Evolutionary conservation across 2,329 filamentous ascomycete species (phyloP), one percentile per base, ranked within the genome.

Genomic region (Fusarium globosum): DNA sequence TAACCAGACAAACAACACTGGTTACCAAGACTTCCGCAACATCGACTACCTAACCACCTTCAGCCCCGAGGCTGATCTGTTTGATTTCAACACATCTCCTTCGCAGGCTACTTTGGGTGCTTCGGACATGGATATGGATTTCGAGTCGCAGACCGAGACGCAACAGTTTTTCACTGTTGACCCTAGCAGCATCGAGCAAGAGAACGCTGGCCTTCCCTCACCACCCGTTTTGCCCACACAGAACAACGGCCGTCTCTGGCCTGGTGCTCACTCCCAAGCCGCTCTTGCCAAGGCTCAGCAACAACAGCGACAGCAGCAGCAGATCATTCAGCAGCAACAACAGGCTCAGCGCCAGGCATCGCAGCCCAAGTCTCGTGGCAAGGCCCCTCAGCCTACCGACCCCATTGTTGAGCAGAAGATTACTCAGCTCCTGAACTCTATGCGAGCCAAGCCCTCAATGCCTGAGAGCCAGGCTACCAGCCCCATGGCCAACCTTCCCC

Each of bases 211-310:
- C 58, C 80, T 84, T 9, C 77, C 77, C 11, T 79, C 77, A 42
- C 82, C 84, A 4, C 88, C 83, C 10, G 83, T 85, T 68, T 86
- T 83, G n/a, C 84, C 85, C 66, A 83, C 85, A 2, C 85, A 89
- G 69, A 85, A 88, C 41, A 85, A 84, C 80, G 92, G 94, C 73
- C 91, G 95, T 73, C 91, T 97, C 76, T 98, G 94, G 86, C 96
- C 96, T 18, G 96, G 95, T 60, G 96, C 97, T 88, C 96, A 98
- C 84, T 94, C 95, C 79, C 94, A 95, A 83, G 95, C 94, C 56
- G 94, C 94, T 67, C 85, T 94, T 77, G 92, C 91, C 71, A 94
- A 93, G 85, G 91, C 91, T 14, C 89, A 91, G 77, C 89, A 89
- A 33, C 91, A 93, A 79, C 91, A 93, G 81, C 89, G 90, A 80